Conservation (phyloP, 2,329 filamentous ascomycete species). For the Colletotrichum abscissum region DNA sequence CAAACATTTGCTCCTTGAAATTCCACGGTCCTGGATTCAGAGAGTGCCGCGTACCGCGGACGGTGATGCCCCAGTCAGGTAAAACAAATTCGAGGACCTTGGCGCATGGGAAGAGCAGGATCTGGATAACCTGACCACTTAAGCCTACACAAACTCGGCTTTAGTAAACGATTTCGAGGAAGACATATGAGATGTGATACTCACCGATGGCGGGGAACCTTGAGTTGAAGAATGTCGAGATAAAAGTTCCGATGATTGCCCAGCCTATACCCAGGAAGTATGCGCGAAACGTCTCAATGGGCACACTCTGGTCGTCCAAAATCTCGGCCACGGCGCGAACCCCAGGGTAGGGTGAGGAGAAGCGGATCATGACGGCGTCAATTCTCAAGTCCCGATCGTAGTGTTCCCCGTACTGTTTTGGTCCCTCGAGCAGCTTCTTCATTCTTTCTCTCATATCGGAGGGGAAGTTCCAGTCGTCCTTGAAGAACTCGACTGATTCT, state of each 20-base stretch:
- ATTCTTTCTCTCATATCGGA: slow-evolving; percentile 55
- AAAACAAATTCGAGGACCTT: slow-evolving; percentile 54
- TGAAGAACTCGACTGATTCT: slow-evolving; percentile 51
- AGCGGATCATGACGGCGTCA: slow-evolving; percentile 52
- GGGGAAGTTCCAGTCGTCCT: slow-evolving; percentile 58
- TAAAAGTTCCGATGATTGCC: slow-evolving; percentile 52
- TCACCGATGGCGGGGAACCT: slow-evolving; percentile 51
- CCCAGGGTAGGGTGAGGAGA: slow-evolving; percentile 55
- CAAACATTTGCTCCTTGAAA: slow-evolving; percentile 56
- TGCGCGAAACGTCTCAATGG: slow-evolving; percentile 54
- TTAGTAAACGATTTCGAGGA: background rate
- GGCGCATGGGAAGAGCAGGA: slow-evolving; percentile 59
- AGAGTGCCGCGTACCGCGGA: slow-evolving; percentile 46
- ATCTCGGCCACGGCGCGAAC: slow-evolving; percentile 53
- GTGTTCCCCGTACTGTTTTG: slow-evolving; percentile 52
- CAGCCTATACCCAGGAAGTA: slow-evolving; percentile 55
- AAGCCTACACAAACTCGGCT: slow-evolving; percentile 39
- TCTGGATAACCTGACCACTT: slow-evolving; percentile 53
- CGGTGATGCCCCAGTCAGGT: slow-evolving; percentile 56
- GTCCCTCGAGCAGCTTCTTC: slow-evolving; percentile 49
- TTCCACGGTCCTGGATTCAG: slow-evolving; percentile 56
- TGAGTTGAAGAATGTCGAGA: slow-evolving; percentile 54
- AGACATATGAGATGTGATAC: slow-evolving; percentile 6
- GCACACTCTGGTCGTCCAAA: slow-evolving; percentile 47
- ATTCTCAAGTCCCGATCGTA: slow-evolving; percentile 54